These are phyloP conservation scores for Suhomyces chickasaworum DNA, from an alignment of 1,139 yeast species.

Conservation along the genomic window DNA sequence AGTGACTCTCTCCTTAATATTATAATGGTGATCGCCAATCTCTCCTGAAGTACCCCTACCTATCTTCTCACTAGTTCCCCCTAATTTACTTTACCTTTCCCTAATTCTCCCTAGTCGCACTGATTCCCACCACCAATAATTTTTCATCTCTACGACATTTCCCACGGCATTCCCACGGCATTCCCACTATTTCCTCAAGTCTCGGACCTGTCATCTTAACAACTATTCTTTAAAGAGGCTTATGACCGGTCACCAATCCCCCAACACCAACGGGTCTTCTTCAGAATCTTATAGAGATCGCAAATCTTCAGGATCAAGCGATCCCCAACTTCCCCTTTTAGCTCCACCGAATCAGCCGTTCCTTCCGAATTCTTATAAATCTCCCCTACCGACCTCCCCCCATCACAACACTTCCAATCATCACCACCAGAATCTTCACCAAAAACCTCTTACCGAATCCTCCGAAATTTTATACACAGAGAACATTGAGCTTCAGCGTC, in stretches of 20 bases:
- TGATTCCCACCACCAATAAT: background rate
- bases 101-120: background rate
- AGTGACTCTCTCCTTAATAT: too few relatives aligned
- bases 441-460: background rate
- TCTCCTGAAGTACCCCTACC: too few relatives aligned
- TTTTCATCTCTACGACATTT: background rate
- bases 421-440: background rate
- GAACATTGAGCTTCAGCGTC: constrained; percentile 7
- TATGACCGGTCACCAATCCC: background rate
- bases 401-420: background rate
- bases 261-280: background rate
- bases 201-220: background rate
- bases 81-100: too few relatives aligned
- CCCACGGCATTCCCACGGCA: too few relatives aligned
- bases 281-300: background rate
- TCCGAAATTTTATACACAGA: background rate
- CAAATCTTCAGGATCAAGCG: background rate
- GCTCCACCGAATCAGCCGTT: background rate
- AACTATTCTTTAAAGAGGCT: background rate
- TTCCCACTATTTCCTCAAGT: too few relatives aligned
- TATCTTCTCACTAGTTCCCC: too few relatives aligned
- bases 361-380: background rate
- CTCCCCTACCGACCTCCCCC: background rate
- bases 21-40: too few relatives aligned
- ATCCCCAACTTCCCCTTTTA: background rate